These are phyloP conservation scores for Podaxis pistillaris DNA, from an alignment of 768 basidiomycete genomes.

Conservation along the genomic window DNA sequence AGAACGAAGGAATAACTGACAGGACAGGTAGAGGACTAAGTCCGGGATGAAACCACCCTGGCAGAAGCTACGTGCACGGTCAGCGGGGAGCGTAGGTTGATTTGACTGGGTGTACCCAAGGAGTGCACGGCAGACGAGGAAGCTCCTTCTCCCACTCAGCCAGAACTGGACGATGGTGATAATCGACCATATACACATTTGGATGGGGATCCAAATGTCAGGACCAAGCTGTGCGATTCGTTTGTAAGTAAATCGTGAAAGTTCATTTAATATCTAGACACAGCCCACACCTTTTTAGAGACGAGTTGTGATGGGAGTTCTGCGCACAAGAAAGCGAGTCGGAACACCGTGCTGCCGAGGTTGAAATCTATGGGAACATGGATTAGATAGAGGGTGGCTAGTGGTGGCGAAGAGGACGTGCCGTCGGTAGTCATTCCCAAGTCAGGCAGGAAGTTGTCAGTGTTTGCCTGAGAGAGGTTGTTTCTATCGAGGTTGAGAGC, in stretches of 20 bases:
- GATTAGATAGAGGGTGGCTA: not conserved
- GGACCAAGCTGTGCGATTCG: slow-evolving; percentile 44
- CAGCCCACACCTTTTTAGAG: slow-evolving; percentile 47
- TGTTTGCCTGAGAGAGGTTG: slow-evolving; percentile 58
- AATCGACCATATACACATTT: slow-evolving; percentile 55
- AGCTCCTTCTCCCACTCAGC: slow-evolving; percentile 49
- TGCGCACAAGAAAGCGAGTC: slow-evolving; percentile 48
- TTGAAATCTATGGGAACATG: slow-evolving; percentile 43
- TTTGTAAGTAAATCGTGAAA: not conserved
- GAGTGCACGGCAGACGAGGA: slow-evolving; percentile 46
- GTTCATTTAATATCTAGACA: not conserved
- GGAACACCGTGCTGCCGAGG: slow-evolving; percentile 52
- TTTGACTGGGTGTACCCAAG: slow-evolving; percentile 22
- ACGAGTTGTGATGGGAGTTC: slow-evolving; percentile 64
- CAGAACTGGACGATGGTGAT: slow-evolving; percentile 54
- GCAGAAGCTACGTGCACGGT: slow-evolving; percentile 19
- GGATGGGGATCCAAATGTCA: slow-evolving; percentile 62
- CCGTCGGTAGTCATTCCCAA: slow-evolving; percentile 50
- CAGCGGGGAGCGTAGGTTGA: not conserved
- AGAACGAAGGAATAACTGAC: slow-evolving; percentile 28
- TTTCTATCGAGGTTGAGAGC: slow-evolving; percentile 53
- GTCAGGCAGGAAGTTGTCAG: slow-evolving; percentile 57
- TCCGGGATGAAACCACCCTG: slow-evolving; percentile 53
- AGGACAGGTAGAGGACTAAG: slow-evolving; percentile 60
- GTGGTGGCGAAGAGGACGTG: slow-evolving; percentile 7